Conservation (phyloP, 306 rosid species). For the Cucurbita ficifolia region DNA sequence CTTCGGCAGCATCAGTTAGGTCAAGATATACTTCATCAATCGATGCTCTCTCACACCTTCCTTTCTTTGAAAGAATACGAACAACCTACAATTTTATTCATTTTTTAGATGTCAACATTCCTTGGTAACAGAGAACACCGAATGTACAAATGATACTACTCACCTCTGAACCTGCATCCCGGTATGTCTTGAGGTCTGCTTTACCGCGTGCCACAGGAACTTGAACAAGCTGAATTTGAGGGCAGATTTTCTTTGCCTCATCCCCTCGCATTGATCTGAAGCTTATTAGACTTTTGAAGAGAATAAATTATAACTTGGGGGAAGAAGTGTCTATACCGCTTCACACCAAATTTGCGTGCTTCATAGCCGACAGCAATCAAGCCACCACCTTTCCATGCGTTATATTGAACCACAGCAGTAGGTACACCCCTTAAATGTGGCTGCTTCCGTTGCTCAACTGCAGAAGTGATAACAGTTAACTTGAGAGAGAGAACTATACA, state of each 20-base stretch:
- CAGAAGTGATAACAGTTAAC: constrained; percentile 1
- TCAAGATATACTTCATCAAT: constrained; percentile 96
- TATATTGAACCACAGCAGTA: constrained; percentile 80
- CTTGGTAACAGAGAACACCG: neutral
- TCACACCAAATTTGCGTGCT: constrained; percentile 75
- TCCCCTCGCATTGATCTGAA: constrained; percentile 89
- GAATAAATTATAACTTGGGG: neutral
- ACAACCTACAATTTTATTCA: constrained; percentile 44
- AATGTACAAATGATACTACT: neutral
- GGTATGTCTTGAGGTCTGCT: constrained; percentile 71
- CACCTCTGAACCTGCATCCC: constrained; percentile 88
- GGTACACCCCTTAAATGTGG: constrained; percentile 74
- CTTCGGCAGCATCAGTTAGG: constrained; percentile 72
- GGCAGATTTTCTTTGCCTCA: constrained; percentile 77
- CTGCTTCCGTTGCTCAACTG: constrained; percentile 84
- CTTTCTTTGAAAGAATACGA: constrained; percentile 60
- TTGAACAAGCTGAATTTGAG: constrained; percentile 66
- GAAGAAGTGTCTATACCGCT: constrained; percentile 34
- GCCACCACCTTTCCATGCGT: constrained; percentile 78
- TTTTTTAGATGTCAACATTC: neutral
- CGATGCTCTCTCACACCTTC: constrained; percentile 92
- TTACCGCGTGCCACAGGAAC: constrained; percentile 90
- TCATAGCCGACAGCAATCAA: constrained; percentile 95
- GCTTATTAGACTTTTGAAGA: neutral
- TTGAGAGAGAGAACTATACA: neutral